These are phyloP conservation scores for Cyclotella baltica DNA, from an alignment of 108 stramenopile species.

Conservation along the genomic window DNA sequence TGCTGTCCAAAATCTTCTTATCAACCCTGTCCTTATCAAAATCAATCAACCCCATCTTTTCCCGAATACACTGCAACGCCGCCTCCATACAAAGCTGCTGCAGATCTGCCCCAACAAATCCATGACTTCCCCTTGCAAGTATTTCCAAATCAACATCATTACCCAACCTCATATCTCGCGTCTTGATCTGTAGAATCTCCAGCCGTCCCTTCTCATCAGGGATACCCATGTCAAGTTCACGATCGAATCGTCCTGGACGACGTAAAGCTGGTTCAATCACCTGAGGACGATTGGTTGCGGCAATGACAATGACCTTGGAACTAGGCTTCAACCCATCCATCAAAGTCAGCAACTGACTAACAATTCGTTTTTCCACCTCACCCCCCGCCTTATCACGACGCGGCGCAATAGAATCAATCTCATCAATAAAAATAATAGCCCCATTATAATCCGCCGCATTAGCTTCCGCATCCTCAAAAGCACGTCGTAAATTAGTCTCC, in stretches of 20 bases:
- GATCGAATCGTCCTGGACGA: slow-evolving; percentile 97
- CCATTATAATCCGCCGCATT: slow-evolving; percentile 90
- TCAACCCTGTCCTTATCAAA: slow-evolving; percentile 86
- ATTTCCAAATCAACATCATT: slow-evolving; percentile 88
- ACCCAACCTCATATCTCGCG: slow-evolving; percentile 91
- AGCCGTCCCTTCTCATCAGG: slow-evolving; percentile 98
- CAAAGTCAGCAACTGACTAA: slow-evolving; percentile 96
- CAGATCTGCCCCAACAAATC: slow-evolving; percentile 98
- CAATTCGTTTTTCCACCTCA: slow-evolving; percentile 96
- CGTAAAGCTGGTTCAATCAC: slow-evolving; percentile 96
- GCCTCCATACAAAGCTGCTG: slow-evolving; percentile 96
- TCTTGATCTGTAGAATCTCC: slow-evolving; percentile 97
- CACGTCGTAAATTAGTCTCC: slow-evolving; percentile 95
- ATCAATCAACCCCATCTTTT: slow-evolving; percentile 86
- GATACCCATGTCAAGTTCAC: slow-evolving; percentile 97
- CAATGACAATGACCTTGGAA: slow-evolving; percentile 97
- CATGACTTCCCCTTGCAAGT: slow-evolving; percentile 96
- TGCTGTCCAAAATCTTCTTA: slow-evolving; percentile 76
- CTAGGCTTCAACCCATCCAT: slow-evolving; percentile 97
- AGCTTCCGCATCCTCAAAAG: slow-evolving; percentile 92
- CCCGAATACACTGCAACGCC: slow-evolving; percentile 94
- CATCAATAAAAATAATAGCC: slow-evolving; percentile 98
- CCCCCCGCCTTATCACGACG: slow-evolving; percentile 96
- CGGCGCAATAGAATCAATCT: slow-evolving; percentile 98
- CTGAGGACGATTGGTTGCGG: slow-evolving; percentile 97